Evolutionary conservation across 108 stramenopile species (phyloP).

Genomic region (Aureococcus anophagefferens): DNA sequence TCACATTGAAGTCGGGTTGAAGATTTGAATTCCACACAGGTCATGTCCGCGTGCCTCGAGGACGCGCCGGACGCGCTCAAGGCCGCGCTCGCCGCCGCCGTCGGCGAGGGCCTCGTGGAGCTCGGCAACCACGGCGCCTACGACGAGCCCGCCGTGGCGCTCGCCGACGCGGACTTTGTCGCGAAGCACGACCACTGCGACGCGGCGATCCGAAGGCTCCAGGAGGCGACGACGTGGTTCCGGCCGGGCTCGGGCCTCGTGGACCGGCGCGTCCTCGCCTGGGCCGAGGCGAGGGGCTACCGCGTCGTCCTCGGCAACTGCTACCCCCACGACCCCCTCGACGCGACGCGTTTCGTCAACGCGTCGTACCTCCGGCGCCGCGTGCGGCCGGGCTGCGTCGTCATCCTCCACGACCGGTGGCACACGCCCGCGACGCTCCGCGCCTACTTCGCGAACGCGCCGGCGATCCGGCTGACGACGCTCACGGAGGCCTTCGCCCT

Average conservation of each 20-base stretch:
- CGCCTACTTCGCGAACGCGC: too few species aligned
- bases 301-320: not conserved
- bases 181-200: not conserved
- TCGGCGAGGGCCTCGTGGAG: not conserved
- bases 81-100: not conserved
- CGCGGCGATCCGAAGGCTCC: not conserved
- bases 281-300: not conserved
- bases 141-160: not conserved
- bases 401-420: not conserved
- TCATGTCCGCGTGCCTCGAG: too few species aligned
- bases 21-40: too few species aligned
- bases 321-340: not conserved
- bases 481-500: too few species aligned
- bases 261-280: not conserved
- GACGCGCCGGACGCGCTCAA: too few species aligned
- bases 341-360: not conserved
- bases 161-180: not conserved
- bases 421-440: not conserved
- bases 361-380: not conserved
- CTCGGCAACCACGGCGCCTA: not conserved
- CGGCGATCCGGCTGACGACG: too few species aligned
- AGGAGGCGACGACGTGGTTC: not conserved
- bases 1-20: too few species aligned
- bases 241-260: not conserved
- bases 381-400: not conserved